phyloP scores from a whole-genome alignment of 139 green algal genomes.

The Coelastrella sp. region DNA sequence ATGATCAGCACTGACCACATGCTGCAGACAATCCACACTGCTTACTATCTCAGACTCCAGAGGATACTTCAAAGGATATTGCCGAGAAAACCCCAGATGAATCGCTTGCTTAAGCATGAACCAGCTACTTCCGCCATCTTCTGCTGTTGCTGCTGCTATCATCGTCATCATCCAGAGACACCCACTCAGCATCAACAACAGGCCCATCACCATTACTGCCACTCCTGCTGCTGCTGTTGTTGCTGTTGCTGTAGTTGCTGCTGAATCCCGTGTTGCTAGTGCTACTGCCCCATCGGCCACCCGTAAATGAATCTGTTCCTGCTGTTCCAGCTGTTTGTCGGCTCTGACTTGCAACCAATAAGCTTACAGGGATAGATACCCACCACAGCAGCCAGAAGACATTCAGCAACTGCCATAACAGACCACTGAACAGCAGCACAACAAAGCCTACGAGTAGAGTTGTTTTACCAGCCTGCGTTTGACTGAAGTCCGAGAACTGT shows the following conservation, averaged over 20 bases:
- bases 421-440: slow-evolving; percentile 15
- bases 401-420: slow-evolving; percentile 48
- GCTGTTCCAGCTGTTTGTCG: slow-evolving; percentile 8
- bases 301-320: not conserved
- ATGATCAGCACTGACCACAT: too few relatives aligned
- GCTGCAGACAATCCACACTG: too few relatives aligned
- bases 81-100: too few relatives aligned
- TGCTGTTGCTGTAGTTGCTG: slow-evolving; percentile 3
- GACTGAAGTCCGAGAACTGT: not conserved
- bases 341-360: slow-evolving; percentile 6
- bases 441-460: slow-evolving; percentile 22
- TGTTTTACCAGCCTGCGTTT: slow-evolving; percentile 28
- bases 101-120: too few relatives aligned
- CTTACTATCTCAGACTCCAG: too few relatives aligned
- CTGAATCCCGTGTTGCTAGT: slow-evolving; percentile 11
- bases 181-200: slow-evolving; percentile 43
- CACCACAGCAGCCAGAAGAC: slow-evolving; percentile 44
- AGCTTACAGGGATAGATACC: slow-evolving; percentile 24
- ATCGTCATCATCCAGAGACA: slow-evolving; percentile 37
- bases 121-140: not conserved
- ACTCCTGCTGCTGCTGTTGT: not conserved
- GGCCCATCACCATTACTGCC: slow-evolving; percentile 1
- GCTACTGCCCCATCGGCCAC: not conserved
- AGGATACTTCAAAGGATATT: too few relatives aligned
- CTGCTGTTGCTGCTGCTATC: slow-evolving; percentile 1